These are phyloP conservation scores for Triangularia verruculosa DNA, from an alignment of 2,329 filamentous ascomycete genomes.

Conservation along the genomic window DNA sequence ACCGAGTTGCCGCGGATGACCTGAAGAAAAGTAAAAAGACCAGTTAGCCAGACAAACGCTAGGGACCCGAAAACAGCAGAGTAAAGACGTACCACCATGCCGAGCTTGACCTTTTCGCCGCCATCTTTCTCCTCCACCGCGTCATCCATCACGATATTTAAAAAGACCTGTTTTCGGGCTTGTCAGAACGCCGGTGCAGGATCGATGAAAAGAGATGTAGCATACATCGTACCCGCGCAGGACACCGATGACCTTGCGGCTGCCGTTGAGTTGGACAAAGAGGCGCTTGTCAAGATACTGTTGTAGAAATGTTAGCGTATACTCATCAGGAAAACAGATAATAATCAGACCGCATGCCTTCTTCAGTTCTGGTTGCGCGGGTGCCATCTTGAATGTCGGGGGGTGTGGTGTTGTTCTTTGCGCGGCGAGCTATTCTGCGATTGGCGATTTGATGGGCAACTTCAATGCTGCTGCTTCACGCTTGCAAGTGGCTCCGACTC, in stretches of 20 bases:
- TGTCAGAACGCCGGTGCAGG: not conserved
- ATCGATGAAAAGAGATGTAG: not conserved
- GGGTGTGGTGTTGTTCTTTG: constrained; percentile 9
- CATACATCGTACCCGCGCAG: constrained; percentile 91
- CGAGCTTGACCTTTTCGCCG: constrained; percentile 84
- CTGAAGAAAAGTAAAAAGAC: constrained; percentile 42
- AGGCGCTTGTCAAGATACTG: constrained; percentile 99
- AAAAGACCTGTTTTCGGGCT: constrained; percentile 67
- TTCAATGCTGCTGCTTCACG: constrained; percentile 5
- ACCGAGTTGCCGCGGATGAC: constrained; percentile 97
- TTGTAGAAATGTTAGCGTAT: not conserved
- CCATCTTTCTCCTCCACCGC: constrained; percentile 91
- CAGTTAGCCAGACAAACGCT: constrained; percentile 23
- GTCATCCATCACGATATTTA: constrained; percentile 97
- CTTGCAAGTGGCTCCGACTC: not conserved
- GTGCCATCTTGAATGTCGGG: constrained; percentile 69
- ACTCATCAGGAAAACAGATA: not conserved
- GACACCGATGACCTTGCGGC: constrained; percentile 92
- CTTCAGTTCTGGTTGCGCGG: constrained; percentile 98
- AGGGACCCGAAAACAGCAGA: not conserved
- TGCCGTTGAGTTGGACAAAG: constrained; percentile 96
- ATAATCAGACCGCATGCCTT: constrained; percentile 60
- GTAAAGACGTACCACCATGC: constrained; percentile 74
- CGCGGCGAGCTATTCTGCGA: constrained; percentile 7
- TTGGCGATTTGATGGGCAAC: constrained; percentile 12